Base-by-base conservation (phyloP, 2,329 filamentous ascomycete genomes). In the Chrysosporium keratinophilum region DNA sequence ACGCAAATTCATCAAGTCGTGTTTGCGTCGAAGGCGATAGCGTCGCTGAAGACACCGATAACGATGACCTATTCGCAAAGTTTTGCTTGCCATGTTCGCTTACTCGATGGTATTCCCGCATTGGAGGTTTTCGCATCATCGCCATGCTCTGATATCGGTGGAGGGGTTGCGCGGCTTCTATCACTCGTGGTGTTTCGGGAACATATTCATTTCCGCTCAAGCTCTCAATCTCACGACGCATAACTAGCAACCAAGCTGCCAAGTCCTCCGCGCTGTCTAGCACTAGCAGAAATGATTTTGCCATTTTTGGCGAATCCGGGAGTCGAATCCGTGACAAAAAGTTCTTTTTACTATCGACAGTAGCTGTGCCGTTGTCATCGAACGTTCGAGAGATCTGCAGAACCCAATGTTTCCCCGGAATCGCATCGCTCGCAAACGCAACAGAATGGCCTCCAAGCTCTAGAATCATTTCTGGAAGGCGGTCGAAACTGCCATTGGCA, bases 331-430 rank as follows among this genome's bases (percentile, higher is more conserved):
- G 70, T 17, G 67, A 69, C 35, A 74, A 63, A 12, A 70, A 62
- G 20, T 64, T 63, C 50, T 68, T 70, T 4, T 67, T 61, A 3
- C 61, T 57, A 35, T 71, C 68, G 3, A 59, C 57, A 4, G 62
- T 56, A 20, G 43, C 51, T 3, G 45, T 47, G 19, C 59, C 64
- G 44, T 68, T 65, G 9, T 68, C 63, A 34, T 62, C 59, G 3
- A 65, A 59, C 2, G 65, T 66, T 35, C 72, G 68, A 11, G 71
- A 74, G 11, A 76, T 64, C 54, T 75, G 73, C 40, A 76, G 59
- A 3, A 76, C 74, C 68, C 70, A 76, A 54, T 73, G 74, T 55
- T 69, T 74, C 2, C 74, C 74, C 0, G 73, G 72, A 55, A 76
- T 73, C 6, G 70, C 73, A 62, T 76, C 74, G 57, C 72, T 74